Base-by-base conservation (phyloP, 345 rosid genomes). In the Trapa bicornis region DNA sequence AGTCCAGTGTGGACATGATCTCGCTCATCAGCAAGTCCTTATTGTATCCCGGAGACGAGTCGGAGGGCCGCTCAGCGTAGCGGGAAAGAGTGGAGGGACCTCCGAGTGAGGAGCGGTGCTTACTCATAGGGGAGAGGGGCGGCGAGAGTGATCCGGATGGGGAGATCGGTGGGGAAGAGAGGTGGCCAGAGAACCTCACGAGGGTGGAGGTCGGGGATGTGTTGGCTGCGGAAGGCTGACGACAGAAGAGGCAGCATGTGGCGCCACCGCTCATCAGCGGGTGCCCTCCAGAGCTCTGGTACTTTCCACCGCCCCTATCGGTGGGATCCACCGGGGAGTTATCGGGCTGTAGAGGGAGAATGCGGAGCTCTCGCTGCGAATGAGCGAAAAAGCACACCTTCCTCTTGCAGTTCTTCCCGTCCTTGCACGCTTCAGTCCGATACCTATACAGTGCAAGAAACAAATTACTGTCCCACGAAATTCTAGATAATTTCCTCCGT, bases 171-270 rank as follows among this genome's bases (percentile, higher is more conserved):
- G 85, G 82, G 15, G 98, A 54, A 17, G 60, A 84, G 38, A 86
- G 37, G 74, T 80, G 83, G 37, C 29, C 29, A 22, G 88, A 82
- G 66, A 79, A 50, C 38, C 89, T 86, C 70, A 88, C 57, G 4
- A 93, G 72, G 68, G 97, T 93, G 42, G 96, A 90, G 0, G 90
- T 90, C 0, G 96, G 98, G 41, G 98, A 90, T 3, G 87, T 81
- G 52, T 71, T 70, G 32, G 73, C 50, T n/a, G 36, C 38, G 0
- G 85, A 41, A 66, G 11, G 76, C 63, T 94, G 82, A 57, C 76
- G 87, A 57, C 96, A 83, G 56, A 76, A 75, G 72, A 81, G 36
- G 79, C 98, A 89, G 68, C 92, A 86, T 42, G 70, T 81, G 22
- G 61, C 58, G 48, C 41, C 29, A 22, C 29, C 29, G 29, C 29